Base-by-base conservation (phyloP, 768 basidiomycete species). In the Trametes gibbosa region DNA sequence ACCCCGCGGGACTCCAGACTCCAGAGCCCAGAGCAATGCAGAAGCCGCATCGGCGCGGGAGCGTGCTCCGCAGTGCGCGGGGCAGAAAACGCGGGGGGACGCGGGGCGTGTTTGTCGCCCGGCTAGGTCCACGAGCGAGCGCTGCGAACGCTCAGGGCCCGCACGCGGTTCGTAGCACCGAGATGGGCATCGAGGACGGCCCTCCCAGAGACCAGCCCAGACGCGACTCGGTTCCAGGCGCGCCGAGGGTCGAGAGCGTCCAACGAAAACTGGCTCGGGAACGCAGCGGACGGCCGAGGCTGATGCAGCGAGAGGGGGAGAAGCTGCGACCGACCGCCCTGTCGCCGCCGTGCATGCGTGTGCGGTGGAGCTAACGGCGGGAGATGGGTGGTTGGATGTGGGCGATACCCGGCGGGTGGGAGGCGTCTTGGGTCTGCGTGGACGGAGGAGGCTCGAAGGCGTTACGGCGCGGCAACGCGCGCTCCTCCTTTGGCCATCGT, bases 361-460 rank as follows among this genome's bases (percentile, higher is more conserved):
- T 40, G 10, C 27, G 13, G 54, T 56, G 54, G 54, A 34, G 54
- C 47, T 49, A 49, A 29, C 37, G 54, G 46, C 54, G 54, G 46
- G 35, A 49, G 27, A 39, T 47, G 53, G 32, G 41, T 39, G 37
- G 27, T 27, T 47, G 53, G 32, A 49, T 39, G 37, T 37, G 47
- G 19, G 21, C 19, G 37, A 24, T 21, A 12, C 43, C 47, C 10
- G 29, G 46, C 37, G 47, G 24, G 45, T 14, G 37, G 19, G n/a
- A 45, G 4, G 24, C 32, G 53, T 34, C 21, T n/a, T n/a, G n/a
- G n/a, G n/a, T 24, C 41, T 8, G 35, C 34, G 53, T 37, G 45
- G 54, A 41, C 46, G 53, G 54, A 49, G 46, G 51, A 52, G 42
- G 24, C 40, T n/a, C n/a, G n/a, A 54, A 25, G 53, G 32, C 21